Percentiles rank a stretch among this genome's conserved stretches.
phyloP scores from a whole-genome alignment of 495 filamentous ascomycete genomes.

The Clohesyomyces aquaticus region DNA sequence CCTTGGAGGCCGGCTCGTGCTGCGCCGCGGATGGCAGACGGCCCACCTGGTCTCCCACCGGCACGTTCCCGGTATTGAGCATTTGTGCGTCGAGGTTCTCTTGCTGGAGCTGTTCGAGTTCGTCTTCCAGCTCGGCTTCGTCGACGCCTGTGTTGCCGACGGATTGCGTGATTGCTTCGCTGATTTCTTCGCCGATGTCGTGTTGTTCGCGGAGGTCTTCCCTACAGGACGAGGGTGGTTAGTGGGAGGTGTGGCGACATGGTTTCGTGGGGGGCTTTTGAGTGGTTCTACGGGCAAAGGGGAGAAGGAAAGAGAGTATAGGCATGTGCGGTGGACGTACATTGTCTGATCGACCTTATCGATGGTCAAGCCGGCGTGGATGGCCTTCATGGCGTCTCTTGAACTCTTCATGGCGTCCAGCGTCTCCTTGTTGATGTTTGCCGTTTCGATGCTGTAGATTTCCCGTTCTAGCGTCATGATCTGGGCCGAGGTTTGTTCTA shows the following conservation, averaged over 20 bases:
- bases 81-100: constrained; percentile 88
- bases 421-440: constrained; percentile 98
- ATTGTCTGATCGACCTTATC: constrained; percentile 94
- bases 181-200: constrained; percentile 89
- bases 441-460: constrained; percentile 94
- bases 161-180: constrained; percentile 74
- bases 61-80: constrained; percentile 81
- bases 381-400: constrained; percentile 83
- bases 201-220: constrained; percentile 92
- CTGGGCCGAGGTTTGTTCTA: constrained; percentile 86
- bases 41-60: constrained; percentile 70
- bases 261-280: too few relatives aligned
- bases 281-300: too few relatives aligned
- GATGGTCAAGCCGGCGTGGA: constrained; percentile 86
- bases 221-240: constrained; percentile 55
- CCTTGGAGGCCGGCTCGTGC: constrained; percentile 78
- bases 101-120: constrained; percentile 82
- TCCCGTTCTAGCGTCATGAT: constrained; percentile 92
- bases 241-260: constrained; percentile 1
- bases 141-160: constrained; percentile 74
- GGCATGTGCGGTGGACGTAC: constrained; percentile 58
- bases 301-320: constrained; percentile 6
- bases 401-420: constrained; percentile 91
- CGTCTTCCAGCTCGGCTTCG: constrained; percentile 80
- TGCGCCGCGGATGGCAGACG: constrained; percentile 72